Percentiles rank a stretch among this genome's conserved stretches.
Evolutionary conservation across 805 yeast genomes (phyloP).

Genomic region (Candida suzukii): DNA sequence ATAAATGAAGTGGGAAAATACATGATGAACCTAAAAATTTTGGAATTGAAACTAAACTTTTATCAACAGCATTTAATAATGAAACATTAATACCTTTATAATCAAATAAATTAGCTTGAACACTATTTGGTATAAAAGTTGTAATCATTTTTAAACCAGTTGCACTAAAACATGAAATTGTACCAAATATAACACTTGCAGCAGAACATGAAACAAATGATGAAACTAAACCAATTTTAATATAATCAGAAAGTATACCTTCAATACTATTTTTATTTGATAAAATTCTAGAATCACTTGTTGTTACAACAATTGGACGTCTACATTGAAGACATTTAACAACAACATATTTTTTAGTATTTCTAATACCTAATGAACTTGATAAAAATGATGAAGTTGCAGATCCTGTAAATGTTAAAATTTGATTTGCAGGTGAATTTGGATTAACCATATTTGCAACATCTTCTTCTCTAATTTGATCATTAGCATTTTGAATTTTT

Average conservation of each 20-base stretch:
- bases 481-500: constrained; percentile 7
- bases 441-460: not conserved
- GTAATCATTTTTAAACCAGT: constrained; percentile 23
- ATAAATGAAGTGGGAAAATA: constrained; percentile 24
- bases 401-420: not conserved
- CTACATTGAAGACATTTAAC: constrained; percentile 33
- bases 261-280: constrained; percentile 3
- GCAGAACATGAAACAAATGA: constrained; percentile 14
- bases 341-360: too few relatives aligned
- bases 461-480: not conserved
- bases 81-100: constrained; percentile 7
- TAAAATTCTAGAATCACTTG: constrained; percentile 13
- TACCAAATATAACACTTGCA: constrained; percentile 16
- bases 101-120: constrained; percentile 23
- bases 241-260: constrained; percentile 5
- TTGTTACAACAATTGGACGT: constrained; percentile 20
- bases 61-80: constrained; percentile 13
- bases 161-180: constrained; percentile 13
- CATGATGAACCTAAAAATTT: constrained; percentile 18
- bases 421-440: not conserved
- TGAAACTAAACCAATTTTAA: constrained; percentile 11
- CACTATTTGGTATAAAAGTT: constrained; percentile 24
- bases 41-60: constrained; percentile 12
- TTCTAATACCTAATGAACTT: too few relatives aligned
- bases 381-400: too few relatives aligned